Evolutionary conservation across 345 rosid genomes (phyloP).

Genomic region (Arabidopsis arenosa): DNA sequence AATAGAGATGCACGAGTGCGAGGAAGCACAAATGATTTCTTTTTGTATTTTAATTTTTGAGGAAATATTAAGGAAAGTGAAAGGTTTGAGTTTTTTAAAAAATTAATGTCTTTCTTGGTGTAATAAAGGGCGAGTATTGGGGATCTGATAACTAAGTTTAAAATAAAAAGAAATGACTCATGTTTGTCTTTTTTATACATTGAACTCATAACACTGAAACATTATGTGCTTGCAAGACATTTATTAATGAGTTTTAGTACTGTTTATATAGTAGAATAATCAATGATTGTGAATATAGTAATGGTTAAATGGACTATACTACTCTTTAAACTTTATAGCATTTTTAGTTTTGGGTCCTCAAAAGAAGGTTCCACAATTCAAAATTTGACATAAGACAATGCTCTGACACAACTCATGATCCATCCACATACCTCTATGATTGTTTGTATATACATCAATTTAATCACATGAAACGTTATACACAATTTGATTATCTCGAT

Average conservation of each 20-base stretch:
- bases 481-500: conserved; percentile 30
- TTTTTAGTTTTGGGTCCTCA: conserved; percentile 19
- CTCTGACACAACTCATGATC: conserved; percentile 45
- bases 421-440: conserved; percentile 35
- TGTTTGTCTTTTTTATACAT: conserved; percentile 24
- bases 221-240: conserved; percentile 35
- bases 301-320: neutral
- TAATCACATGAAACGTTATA: conserved; percentile 22
- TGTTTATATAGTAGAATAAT: neutral
- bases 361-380: conserved; percentile 45
- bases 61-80: conserved; percentile 16
- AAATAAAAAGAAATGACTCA: neutral
- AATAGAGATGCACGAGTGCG: conserved; percentile 43
- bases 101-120: conserved; percentile 42
- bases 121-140: conserved; percentile 45
- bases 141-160: conserved; percentile 42
- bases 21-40: conserved; percentile 32
- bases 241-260: neutral
- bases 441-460: conserved; percentile 8
- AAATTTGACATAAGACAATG: conserved; percentile 40
- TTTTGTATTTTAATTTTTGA: conserved; percentile 29
- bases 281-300: neutral
- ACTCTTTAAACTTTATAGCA: neutral
- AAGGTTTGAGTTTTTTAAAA: conserved; percentile 7
- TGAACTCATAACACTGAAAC: conserved; percentile 18